phyloP scores from a whole-genome alignment of 495 filamentous ascomycete species.

The Bathelium albidoporum region DNA sequence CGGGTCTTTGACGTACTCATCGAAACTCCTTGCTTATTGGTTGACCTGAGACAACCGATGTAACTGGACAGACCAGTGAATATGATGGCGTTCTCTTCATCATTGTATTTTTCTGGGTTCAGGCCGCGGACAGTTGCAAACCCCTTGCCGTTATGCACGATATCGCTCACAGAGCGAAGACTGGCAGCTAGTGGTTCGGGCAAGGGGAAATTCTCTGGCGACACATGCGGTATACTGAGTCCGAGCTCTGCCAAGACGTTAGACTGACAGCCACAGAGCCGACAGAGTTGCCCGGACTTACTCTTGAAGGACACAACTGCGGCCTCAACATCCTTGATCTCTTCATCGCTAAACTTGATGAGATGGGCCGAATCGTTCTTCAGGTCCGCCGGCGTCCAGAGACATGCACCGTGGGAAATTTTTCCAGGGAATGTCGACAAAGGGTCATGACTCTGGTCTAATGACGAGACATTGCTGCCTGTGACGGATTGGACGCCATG shows the following conservation, averaged over 20 bases:
- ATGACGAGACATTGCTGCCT: neutral
- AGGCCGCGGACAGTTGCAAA: conserved; percentile 19
- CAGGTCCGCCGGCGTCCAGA: neutral
- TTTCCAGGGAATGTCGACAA: neutral
- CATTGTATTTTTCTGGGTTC: conserved; percentile 14
- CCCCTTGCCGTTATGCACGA: conserved; percentile 16
- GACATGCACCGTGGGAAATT: neutral
- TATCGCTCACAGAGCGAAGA: conserved; percentile 12
- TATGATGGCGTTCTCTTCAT: conserved; percentile 20
- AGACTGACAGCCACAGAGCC: conserved; percentile 5
- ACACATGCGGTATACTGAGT: neutral
- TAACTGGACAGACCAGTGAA: conserved; percentile 17
- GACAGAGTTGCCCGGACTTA: conserved; percentile 7
- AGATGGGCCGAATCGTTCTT: conserved; percentile 1
- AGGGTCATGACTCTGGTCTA: neutral
- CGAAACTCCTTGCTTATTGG: conserved; percentile 16
- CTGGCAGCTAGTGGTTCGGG: neutral
- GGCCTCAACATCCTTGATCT: conserved; percentile 12
- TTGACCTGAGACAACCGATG: conserved; percentile 16
- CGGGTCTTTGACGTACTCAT: conserved; percentile 14
- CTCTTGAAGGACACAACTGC: conserved; percentile 16
- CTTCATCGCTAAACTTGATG: conserved; percentile 5
- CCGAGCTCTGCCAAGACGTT: neutral
- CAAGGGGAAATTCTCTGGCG: neutral
- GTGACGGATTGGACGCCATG: neutral